phyloP scores from a whole-genome alignment of 129 eudicot species.

The Tanacetum coccineum region DNA sequence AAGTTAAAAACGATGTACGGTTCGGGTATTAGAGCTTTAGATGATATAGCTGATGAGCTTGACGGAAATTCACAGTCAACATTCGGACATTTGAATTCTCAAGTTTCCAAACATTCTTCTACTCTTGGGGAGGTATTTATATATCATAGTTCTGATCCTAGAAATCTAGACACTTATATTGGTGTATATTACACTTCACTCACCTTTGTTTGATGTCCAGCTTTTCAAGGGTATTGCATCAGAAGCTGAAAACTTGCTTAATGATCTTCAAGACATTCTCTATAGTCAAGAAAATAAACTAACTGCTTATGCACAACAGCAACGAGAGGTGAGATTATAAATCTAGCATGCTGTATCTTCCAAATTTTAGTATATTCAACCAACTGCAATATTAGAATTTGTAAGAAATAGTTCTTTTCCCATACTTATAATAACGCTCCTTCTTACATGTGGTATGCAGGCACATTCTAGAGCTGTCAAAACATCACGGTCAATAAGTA shows the following conservation, averaged over 20 bases:
- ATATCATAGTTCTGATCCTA: not conserved
- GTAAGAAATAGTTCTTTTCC: not conserved
- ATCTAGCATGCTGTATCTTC: not conserved
- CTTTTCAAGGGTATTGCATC: constrained; percentile 80
- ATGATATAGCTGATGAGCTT: constrained; percentile 80
- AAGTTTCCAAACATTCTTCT: constrained; percentile 85
- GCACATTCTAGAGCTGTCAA: constrained; percentile 84
- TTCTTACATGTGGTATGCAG: constrained; percentile 31
- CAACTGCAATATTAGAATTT: too few relatives aligned
- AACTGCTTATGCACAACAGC: constrained; percentile 73
- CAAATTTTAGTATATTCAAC: not conserved
- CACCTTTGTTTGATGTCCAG: constrained; percentile 38
- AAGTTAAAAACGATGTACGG: constrained; percentile 73
- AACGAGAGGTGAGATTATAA: constrained; percentile 62
- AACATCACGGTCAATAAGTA: constrained; percentile 75
- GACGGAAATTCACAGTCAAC: constrained; percentile 74
- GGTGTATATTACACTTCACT: not conserved
- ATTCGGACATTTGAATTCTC: constrained; percentile 60
- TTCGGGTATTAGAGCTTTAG: constrained; percentile 74
- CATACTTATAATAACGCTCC: not conserved
- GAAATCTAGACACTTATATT: not conserved
- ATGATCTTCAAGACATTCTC: constrained; percentile 78
- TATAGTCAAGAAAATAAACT: constrained; percentile 70
- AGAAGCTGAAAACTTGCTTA: constrained; percentile 78
- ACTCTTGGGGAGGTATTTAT: constrained; percentile 64